phyloP scores from a whole-genome alignment of 768 basidiomycete genomes.

The Mycena indigotica region DNA sequence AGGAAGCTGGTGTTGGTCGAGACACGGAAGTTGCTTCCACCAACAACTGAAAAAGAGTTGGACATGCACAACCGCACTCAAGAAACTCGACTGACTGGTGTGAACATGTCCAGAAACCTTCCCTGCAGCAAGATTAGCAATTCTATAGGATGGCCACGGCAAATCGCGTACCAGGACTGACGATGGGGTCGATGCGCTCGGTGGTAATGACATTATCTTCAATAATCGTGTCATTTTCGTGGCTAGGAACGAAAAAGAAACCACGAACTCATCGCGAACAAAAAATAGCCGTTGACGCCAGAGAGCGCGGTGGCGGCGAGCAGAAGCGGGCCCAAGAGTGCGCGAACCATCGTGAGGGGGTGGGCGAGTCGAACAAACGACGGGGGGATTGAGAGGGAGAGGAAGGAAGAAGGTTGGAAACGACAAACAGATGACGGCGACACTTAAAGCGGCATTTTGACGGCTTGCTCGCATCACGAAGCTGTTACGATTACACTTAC shows the following conservation, averaged over 20 bases:
- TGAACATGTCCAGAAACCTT: constrained; percentile 50
- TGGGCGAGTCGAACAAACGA: constrained; percentile 10
- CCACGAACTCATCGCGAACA: constrained; percentile 17
- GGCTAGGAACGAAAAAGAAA: background rate
- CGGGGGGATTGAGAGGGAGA: constrained; percentile 4
- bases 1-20: constrained; percentile 42
- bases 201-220: constrained; percentile 47
- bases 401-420: background rate
- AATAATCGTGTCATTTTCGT: background rate
- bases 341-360: constrained; percentile 17
- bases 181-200: constrained; percentile 53
- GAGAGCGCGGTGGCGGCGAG: constrained; percentile 21
- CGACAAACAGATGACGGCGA: constrained; percentile 3
- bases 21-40: constrained; percentile 55
- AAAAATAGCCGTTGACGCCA: constrained; percentile 20
- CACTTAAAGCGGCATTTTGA: background rate
- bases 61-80: background rate
- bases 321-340: constrained; percentile 16
- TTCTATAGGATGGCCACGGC: background rate
- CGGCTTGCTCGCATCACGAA: no score
- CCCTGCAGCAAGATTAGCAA: constrained; percentile 24
- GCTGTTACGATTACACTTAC: no score
- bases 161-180: constrained; percentile 35
- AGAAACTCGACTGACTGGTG: constrained; percentile 35
- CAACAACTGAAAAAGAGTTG: constrained; percentile 40